phyloP scores from a whole-genome alignment of 1,284 basidiomycete species.

The Caloboletus firmus region DNA sequence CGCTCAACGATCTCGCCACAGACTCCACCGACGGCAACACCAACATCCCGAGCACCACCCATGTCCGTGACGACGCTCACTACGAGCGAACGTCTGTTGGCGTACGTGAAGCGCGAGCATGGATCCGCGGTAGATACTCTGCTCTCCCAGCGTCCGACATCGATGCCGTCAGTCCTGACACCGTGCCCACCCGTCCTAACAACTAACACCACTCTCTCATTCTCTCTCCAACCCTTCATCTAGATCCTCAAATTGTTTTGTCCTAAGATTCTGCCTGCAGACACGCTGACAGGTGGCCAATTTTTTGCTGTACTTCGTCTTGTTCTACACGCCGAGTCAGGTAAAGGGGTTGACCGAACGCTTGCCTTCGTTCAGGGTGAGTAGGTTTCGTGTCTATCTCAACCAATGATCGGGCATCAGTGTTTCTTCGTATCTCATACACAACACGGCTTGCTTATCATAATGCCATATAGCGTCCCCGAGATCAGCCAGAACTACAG shows the following conservation, averaged over 20 bases:
- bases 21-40: slow-evolving; percentile 30
- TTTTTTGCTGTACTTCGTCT: slow-evolving; percentile 73
- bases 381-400: slow-evolving; percentile 13
- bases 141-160: slow-evolving; percentile 51
- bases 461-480: slow-evolving; percentile 21
- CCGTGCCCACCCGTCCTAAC: background rate
- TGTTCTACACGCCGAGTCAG: slow-evolving; percentile 58
- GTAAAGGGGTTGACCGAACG: slow-evolving; percentile 56
- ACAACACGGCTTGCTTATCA: slow-evolving; percentile 8
- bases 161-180: slow-evolving; percentile 48
- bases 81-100: slow-evolving; percentile 54
- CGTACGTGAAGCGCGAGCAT: slow-evolving; percentile 67
- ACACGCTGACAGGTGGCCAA: slow-evolving; percentile 62
- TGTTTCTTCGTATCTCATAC: background rate
- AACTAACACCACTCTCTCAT: background rate
- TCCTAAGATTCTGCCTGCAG: slow-evolving; percentile 49
- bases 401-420: background rate
- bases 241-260: slow-evolving; percentile 67
- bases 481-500: slow-evolving; percentile 6
- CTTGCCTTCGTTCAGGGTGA: slow-evolving; percentile 73
- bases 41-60: background rate
- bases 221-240: background rate
- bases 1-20: slow-evolving; percentile 55
- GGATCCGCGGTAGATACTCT: slow-evolving; percentile 69
- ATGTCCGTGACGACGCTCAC: slow-evolving; percentile 43